Conservation (phyloP, 2,329 filamentous ascomycete genomes). For the Ascochyta koolunga region DNA sequence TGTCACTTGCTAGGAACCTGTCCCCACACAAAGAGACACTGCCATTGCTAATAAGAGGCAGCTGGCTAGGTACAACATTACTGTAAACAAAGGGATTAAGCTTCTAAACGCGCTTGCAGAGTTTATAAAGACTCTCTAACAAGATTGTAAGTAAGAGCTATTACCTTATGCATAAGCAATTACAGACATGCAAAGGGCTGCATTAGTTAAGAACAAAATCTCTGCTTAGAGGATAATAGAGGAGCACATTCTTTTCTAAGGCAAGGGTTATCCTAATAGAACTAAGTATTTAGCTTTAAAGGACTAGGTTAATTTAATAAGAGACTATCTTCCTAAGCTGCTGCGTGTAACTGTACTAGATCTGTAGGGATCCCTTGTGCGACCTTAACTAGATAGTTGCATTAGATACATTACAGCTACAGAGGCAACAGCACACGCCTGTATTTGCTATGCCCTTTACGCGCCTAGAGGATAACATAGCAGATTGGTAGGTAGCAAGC, state of each 20-base stretch:
- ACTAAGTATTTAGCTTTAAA: constrained; percentile 19
- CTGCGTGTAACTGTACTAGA: constrained; percentile 12
- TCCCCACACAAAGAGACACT: constrained; percentile 16
- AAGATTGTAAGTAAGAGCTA: constrained; percentile 13
- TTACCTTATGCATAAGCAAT: constrained; percentile 22
- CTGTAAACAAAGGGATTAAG: constrained; percentile 11
- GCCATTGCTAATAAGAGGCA: constrained; percentile 15
- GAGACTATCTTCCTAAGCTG: constrained; percentile 13
- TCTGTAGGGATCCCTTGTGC: no score
- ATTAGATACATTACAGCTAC: no score
- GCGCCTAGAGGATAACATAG: no score
- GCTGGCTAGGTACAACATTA: constrained; percentile 21
- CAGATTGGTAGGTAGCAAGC: no score
- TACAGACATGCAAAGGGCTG: constrained; percentile 16
- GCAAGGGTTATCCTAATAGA: constrained; percentile 13
- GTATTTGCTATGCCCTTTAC: no score
- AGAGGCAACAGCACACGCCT: no score
- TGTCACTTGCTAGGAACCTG: constrained; percentile 11
- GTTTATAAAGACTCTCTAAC: constrained; percentile 14
- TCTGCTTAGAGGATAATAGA: constrained; percentile 19
- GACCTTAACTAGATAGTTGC: no score
- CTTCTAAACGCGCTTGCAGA: constrained; percentile 15
- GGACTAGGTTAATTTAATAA: constrained; percentile 20
- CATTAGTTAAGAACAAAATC: constrained; percentile 20
- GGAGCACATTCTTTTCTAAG: constrained; percentile 19